Conservation (phyloP, 1,284 basidiomycete species). For the Heterobasidion occidentale region DNA sequence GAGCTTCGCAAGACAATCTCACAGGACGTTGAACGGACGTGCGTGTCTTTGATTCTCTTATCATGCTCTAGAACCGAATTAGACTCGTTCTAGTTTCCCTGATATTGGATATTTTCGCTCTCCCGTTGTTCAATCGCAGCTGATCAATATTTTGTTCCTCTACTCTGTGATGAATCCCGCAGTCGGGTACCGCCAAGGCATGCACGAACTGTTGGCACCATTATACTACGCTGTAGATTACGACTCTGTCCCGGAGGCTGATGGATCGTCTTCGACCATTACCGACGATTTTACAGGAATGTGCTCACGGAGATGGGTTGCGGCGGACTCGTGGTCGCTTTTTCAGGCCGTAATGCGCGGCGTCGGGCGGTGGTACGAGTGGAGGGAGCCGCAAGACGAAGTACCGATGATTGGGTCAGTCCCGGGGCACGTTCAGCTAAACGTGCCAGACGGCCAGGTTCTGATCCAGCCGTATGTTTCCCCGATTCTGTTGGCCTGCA, state of each 20-base stretch:
- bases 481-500: slow-evolving; percentile 79
- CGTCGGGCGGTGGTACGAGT: slow-evolving; percentile 83
- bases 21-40: slow-evolving; percentile 92
- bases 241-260: slow-evolving; percentile 56
- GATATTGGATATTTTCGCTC: slow-evolving; percentile 85
- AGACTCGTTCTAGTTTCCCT: slow-evolving; percentile 57
- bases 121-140: slow-evolving; percentile 62
- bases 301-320: slow-evolving; percentile 62
- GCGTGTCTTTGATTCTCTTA: slow-evolving; percentile 19
- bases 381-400: slow-evolving; percentile 49
- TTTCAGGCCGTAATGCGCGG: slow-evolving; percentile 75
- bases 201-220: slow-evolving; percentile 91
- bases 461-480: slow-evolving; percentile 58
- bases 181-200: slow-evolving; percentile 89
- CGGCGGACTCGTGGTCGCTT: slow-evolving; percentile 80
- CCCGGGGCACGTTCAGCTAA: slow-evolving; percentile 36
- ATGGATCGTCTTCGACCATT: slow-evolving; percentile 5
- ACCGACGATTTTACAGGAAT: slow-evolving; percentile 40
- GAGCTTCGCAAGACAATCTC: slow-evolving; percentile 82
- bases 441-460: slow-evolving; percentile 35
- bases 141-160: slow-evolving; percentile 82
- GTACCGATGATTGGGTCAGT: slow-evolving; percentile 18
- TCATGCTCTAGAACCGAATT: neutral
- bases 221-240: slow-evolving; percentile 76
- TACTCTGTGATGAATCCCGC: slow-evolving; percentile 70